A percentile compares a stretch with the other conserved stretches of the same genome.
Conservation (phyloP, 2,329 filamentous ascomycete species). For the Penicillium crustosum region DNA sequence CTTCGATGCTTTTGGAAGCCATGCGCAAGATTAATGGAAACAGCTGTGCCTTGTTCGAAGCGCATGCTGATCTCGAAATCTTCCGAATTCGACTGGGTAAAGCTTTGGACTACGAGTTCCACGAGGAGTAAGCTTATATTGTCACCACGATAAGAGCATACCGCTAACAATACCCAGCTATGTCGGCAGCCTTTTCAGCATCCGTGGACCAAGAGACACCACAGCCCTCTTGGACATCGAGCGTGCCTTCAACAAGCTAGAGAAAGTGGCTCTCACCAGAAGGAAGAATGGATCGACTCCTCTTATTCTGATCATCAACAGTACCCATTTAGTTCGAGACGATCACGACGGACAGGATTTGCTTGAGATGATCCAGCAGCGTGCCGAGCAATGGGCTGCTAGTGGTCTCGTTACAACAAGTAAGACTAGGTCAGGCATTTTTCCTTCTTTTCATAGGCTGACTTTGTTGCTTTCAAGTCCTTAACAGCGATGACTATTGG, state of each 20-base stretch:
- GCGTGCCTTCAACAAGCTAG: constrained; percentile 93
- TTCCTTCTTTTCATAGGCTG: neutral
- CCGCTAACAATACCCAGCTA: constrained; percentile 36
- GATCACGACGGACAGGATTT: constrained; percentile 91
- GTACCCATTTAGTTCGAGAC: constrained; percentile 85
- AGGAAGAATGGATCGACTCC: constrained; percentile 64
- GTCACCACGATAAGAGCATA: neutral
- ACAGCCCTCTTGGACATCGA: constrained; percentile 94
- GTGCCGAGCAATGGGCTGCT: constrained; percentile 94
- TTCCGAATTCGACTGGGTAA: constrained; percentile 91
- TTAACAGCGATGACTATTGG: constrained; percentile 98
- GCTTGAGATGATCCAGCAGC: constrained; percentile 90
- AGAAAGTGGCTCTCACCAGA: constrained; percentile 78
- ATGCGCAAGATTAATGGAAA: constrained; percentile 92
- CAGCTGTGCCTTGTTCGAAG: constrained; percentile 92
- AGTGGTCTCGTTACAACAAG: constrained; percentile 77
- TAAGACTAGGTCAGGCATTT: constrained; percentile 18
- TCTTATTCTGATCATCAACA: constrained; percentile 90
- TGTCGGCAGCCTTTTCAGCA: constrained; percentile 93
- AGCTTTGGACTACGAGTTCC: constrained; percentile 91
- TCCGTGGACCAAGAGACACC: constrained; percentile 86
- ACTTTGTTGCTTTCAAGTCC: constrained; percentile 56
- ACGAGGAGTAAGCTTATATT: constrained; percentile 73
- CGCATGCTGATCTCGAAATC: constrained; percentile 91
- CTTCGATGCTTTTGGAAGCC: constrained; percentile 90